A percentile compares a stretch with the other conserved stretches of the same genome.
Conservation (phyloP, 2,329 filamentous ascomycete species). For the Myriosclerotinia curreyana region DNA sequence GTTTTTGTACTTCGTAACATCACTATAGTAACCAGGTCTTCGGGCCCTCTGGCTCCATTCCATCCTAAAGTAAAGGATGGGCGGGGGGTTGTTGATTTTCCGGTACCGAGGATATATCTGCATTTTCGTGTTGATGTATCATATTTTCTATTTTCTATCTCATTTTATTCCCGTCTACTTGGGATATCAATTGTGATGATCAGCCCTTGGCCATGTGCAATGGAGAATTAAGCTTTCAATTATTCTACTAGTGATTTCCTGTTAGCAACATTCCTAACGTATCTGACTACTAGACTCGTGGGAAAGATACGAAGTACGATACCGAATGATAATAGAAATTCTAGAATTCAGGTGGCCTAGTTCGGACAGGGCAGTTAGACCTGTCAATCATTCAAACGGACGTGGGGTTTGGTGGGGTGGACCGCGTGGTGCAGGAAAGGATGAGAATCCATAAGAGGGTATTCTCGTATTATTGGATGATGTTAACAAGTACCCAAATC, state of each 20-base stretch:
- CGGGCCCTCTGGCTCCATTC: neutral
- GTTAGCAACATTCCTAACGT: neutral
- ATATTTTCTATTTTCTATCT: neutral
- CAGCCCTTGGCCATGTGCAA: neutral
- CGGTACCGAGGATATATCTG: neutral
- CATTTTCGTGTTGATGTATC: neutral
- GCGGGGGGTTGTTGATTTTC: neutral
- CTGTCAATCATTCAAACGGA: neutral
- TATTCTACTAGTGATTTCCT: neutral
- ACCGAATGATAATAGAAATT: no score
- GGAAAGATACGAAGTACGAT: neutral
- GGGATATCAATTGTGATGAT: neutral
- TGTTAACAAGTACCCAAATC: neutral
- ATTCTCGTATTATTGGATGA: neutral
- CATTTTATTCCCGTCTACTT: neutral
- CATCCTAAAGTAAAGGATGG: neutral
- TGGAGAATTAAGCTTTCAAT: neutral
- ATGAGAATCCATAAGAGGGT: constrained; percentile 4
- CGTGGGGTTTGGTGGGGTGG: constrained; percentile 15
- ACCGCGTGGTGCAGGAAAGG: neutral
- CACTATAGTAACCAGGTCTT: constrained; percentile 4
- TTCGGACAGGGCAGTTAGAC: constrained; percentile 7
- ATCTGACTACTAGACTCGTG: neutral
- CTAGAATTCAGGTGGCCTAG: neutral
- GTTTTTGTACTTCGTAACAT: neutral